Percentiles rank a stretch among this genome's conserved stretches.
phyloP scores from a whole-genome alignment of 192 early-diverging fungal species.

The Rhizophagus clarus region DNA sequence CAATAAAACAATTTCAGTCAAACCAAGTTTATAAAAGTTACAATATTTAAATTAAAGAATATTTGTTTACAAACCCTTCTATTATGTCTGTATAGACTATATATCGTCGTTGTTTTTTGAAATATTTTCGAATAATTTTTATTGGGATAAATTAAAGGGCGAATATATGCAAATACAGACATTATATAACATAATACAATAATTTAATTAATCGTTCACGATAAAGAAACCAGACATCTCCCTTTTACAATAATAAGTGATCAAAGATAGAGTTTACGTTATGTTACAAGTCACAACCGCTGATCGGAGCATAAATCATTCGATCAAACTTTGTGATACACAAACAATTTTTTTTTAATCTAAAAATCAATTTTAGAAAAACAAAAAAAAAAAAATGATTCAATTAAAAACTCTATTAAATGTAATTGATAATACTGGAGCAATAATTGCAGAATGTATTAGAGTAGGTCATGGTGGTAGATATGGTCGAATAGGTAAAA shows the following conservation, averaged over 20 bases:
- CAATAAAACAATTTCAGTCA: not conserved
- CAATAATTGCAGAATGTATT: slow-evolving; percentile 92
- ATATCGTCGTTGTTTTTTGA: not conserved
- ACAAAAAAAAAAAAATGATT: slow-evolving; percentile 68
- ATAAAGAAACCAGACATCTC: too few species aligned
- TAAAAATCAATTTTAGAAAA: not conserved
- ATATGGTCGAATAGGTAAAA: slow-evolving; percentile 63
- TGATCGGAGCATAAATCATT: too few species aligned
- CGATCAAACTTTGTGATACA: too few species aligned
- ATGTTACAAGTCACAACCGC: too few species aligned
- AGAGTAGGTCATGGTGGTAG: slow-evolving; percentile 82
- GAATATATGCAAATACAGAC: not conserved
- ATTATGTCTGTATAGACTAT: not conserved
- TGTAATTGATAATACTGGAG: slow-evolving; percentile 98
- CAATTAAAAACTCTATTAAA: slow-evolving; percentile 79
- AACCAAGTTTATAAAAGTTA: too few species aligned
- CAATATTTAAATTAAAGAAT: too few species aligned
- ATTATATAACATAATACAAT: not conserved
- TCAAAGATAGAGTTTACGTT: too few species aligned
- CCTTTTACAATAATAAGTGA: too few species aligned
- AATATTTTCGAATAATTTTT: not conserved
- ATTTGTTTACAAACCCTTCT: not conserved
- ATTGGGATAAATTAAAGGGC: not conserved
- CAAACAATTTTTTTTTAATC: too few species aligned
- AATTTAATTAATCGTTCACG: too few species aligned